A percentile compares a stretch with the other conserved stretches of the same genome.
Evolutionary conservation across 2,329 filamentous ascomycete genomes (phyloP).

Genomic region (Torrubiellomyces zombiae): DNA sequence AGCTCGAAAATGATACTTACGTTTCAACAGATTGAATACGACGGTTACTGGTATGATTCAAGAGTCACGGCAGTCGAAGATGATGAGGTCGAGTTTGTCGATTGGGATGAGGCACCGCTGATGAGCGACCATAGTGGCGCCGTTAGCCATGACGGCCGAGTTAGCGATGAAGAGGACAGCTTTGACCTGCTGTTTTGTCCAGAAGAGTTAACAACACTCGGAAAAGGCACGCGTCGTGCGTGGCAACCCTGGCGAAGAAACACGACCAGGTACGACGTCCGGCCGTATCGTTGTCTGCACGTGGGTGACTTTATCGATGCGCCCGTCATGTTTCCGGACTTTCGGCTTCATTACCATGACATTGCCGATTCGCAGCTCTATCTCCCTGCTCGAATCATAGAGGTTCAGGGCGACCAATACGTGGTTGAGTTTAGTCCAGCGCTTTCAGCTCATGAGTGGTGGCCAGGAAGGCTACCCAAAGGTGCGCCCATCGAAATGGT

Average conservation of each 20-base stretch:
- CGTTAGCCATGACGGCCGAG: conserved; percentile 2
- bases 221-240: conserved; percentile 3
- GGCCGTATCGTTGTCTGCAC: conserved; percentile 4
- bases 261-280: conserved; percentile 3
- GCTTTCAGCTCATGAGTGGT: conserved; percentile 3
- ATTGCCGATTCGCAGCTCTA: conserved; percentile 3
- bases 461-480: conserved; percentile 3
- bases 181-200: conserved; percentile 3
- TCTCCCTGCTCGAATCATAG: conserved; percentile 4
- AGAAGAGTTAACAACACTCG: conserved; percentile 3
- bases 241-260: conserved; percentile 4
- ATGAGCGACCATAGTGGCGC: conserved; percentile 2
- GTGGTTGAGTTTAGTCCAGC: conserved; percentile 4
- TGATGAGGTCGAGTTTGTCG: conserved; percentile 5
- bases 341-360: conserved; percentile 4
- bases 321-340: conserved; percentile 4
- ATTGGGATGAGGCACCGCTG: conserved; percentile 3
- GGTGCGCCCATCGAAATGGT: conserved; percentile 3
- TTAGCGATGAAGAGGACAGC: conserved; percentile 2
- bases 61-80: conserved; percentile 4
- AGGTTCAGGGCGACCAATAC: conserved; percentile 4
- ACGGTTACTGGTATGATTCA: conserved; percentile 4
- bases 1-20: conserved; percentile 1
- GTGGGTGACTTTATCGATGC: conserved; percentile 4
- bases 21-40: conserved; percentile 3